Percentiles rank a stretch among this genome's conserved stretches.
These are phyloP conservation scores for Aristolochia californica DNA, from an alignment of 164 flowering plant species.

Conservation along the genomic window DNA sequence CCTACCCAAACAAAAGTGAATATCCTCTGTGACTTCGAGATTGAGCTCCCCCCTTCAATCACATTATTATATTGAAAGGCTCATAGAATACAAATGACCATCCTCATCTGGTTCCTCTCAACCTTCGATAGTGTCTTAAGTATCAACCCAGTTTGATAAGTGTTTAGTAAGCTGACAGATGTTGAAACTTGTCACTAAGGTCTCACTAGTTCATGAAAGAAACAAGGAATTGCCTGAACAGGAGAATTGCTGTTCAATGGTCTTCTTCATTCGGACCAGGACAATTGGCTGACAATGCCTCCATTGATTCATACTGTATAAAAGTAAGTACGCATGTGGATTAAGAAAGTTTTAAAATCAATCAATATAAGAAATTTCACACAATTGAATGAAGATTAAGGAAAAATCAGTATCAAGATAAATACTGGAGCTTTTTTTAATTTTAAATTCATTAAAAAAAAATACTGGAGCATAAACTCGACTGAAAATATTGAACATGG, in stretches of 20 bases:
- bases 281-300: conserved; percentile 58
- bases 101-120: too few species aligned
- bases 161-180: too few species aligned
- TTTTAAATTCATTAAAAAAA: too few species aligned
- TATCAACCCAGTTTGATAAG: too few species aligned
- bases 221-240: not conserved
- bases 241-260: conserved; percentile 30
- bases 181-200: too few species aligned
- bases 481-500: not conserved
- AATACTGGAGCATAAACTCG: not conserved
- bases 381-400: not conserved
- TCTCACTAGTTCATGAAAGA: not conserved
- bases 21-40: too few species aligned
- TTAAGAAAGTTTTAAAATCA: not conserved
- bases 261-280: conserved; percentile 85
- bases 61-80: too few species aligned
- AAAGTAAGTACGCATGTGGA: conserved; percentile 1
- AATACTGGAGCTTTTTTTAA: too few species aligned
- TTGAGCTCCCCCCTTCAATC: too few species aligned
- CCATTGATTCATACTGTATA: conserved; percentile 73
- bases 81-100: too few species aligned
- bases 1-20: too few species aligned
- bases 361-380: not conserved
- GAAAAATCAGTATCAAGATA: not conserved
- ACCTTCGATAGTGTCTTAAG: too few species aligned